These are phyloP conservation scores for Alternaria brassicicola DNA, from an alignment of 2,329 filamentous ascomycete species.

Conservation along the genomic window DNA sequence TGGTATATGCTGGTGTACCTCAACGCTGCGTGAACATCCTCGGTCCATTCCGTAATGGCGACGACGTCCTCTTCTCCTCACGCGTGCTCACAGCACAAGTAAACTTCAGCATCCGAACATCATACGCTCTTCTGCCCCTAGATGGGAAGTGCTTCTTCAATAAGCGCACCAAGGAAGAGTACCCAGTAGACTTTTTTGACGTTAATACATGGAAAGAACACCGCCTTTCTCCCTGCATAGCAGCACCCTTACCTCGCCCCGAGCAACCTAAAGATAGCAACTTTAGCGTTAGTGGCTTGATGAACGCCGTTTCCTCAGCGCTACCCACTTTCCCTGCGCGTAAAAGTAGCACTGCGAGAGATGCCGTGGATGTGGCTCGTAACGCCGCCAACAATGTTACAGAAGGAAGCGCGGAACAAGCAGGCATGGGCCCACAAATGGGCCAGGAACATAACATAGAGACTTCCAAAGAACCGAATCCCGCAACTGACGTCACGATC, in stretches of 20 bases:
- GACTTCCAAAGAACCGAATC: slow-evolving; percentile 29
- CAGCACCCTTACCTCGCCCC: slow-evolving; percentile 67
- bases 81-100: slow-evolving; percentile 90
- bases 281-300: slow-evolving; percentile 52
- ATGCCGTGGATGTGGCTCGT: slow-evolving; percentile 29
- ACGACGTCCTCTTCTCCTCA: slow-evolving; percentile 87
- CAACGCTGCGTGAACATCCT: slow-evolving; percentile 90
- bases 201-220: slow-evolving; percentile 79
- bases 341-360: slow-evolving; percentile 34
- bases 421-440: slow-evolving; percentile 58
- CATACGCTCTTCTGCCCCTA: slow-evolving; percentile 82
- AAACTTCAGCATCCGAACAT: slow-evolving; percentile 89
- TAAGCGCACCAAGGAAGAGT: slow-evolving; percentile 78
- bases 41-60: slow-evolving; percentile 87
- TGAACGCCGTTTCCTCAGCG: slow-evolving; percentile 56
- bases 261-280: slow-evolving; percentile 40
- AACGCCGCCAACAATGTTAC: slow-evolving; percentile 35
- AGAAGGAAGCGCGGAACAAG: slow-evolving; percentile 36
- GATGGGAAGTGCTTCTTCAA: slow-evolving; percentile 89
- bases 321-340: slow-evolving; percentile 48
- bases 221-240: slow-evolving; percentile 77
- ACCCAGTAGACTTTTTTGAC: slow-evolving; percentile 84
- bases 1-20: slow-evolving; percentile 84
- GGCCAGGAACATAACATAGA: slow-evolving; percentile 40
- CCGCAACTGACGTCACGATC: slow-evolving; percentile 57